These are phyloP conservation scores for Taphrina flavorubra DNA, from an alignment of 1,139 yeast genomes.

Conservation along the genomic window DNA sequence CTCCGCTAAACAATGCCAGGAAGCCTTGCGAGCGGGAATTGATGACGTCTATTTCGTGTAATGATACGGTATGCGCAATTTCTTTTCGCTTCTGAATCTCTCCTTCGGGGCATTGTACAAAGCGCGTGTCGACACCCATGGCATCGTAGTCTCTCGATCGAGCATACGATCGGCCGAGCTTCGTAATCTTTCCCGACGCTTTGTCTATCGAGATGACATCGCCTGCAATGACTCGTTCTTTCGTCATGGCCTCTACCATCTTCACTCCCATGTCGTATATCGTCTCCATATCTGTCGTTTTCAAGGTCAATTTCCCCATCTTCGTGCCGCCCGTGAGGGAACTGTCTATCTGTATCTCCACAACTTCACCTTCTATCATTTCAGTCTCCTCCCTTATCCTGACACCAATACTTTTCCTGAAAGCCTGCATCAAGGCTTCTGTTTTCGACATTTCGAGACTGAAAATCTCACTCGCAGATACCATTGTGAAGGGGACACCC, in stretches of 20 bases:
- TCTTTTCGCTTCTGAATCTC: conserved; percentile 95
- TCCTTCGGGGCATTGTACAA: conserved; percentile 98
- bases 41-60: conserved; percentile 97
- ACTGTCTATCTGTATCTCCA: conserved; percentile 95
- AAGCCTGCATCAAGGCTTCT: conserved; percentile 93
- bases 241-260: conserved; percentile 94
- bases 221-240: conserved; percentile 96
- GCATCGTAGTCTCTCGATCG: conserved; percentile 98
- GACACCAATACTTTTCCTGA: conserved; percentile 93
- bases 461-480: conserved; percentile 92
- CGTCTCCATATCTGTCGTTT: conserved; percentile 99
- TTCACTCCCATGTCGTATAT: conserved; percentile 95
- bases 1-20: conserved; percentile 93
- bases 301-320: conserved; percentile 95
- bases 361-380: conserved; percentile 97
- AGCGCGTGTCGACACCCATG: conserved; percentile 98
- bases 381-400: conserved; percentile 96
- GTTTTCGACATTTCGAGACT: conserved; percentile 92
- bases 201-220: conserved; percentile 96
- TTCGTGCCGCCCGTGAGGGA: conserved; percentile 97
- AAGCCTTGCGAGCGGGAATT: conserved; percentile 98
- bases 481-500: conserved; percentile 94
- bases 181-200: conserved; percentile 91
- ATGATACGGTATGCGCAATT: conserved; percentile 92
- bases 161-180: conserved; percentile 92